Evolutionary conservation across 2,329 filamentous ascomycete species (phyloP).

Genomic region (Talaromyces islandicus): DNA sequence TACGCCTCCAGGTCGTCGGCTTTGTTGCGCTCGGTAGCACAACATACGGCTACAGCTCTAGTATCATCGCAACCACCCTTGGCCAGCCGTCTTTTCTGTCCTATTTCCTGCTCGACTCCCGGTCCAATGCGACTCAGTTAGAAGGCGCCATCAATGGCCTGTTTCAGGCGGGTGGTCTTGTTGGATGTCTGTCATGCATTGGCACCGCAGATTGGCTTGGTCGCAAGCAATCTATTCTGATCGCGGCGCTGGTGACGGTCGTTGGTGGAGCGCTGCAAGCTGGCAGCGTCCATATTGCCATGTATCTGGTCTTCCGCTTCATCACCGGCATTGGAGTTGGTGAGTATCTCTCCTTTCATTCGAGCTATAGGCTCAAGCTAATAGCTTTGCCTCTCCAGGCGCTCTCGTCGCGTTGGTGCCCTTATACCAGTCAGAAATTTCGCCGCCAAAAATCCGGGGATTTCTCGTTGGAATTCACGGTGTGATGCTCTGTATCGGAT

Average conservation of each 20-base stretch:
- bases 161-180: conserved; percentile 8
- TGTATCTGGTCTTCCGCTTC: conserved; percentile 9
- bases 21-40: conserved; percentile 10
- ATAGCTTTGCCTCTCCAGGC: neutral
- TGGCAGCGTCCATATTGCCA: conserved; percentile 10
- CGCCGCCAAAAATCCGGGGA: conserved; percentile 20
- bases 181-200: conserved; percentile 7
- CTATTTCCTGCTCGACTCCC: conserved; percentile 8
- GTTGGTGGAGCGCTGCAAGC: conserved; percentile 10
- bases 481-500: conserved; percentile 21
- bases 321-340: conserved; percentile 8
- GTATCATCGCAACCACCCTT: conserved; percentile 10
- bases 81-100: conserved; percentile 9
- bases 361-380: neutral
- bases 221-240: conserved; percentile 5
- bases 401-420: conserved; percentile 10
- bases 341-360: neutral
- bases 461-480: conserved; percentile 20
- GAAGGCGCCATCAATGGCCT: conserved; percentile 11
- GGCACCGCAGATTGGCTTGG: conserved; percentile 5
- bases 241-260: conserved; percentile 1
- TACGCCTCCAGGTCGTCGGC: neutral
- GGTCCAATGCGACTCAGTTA: conserved; percentile 3
- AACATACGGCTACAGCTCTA: conserved; percentile 9
- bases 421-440: conserved; percentile 22